Percentiles rank a stretch among this genome's conserved stretches.
Evolutionary conservation across 2,329 filamentous ascomycete genomes (phyloP).

Genomic region (Endocalyx cinctus): DNA sequence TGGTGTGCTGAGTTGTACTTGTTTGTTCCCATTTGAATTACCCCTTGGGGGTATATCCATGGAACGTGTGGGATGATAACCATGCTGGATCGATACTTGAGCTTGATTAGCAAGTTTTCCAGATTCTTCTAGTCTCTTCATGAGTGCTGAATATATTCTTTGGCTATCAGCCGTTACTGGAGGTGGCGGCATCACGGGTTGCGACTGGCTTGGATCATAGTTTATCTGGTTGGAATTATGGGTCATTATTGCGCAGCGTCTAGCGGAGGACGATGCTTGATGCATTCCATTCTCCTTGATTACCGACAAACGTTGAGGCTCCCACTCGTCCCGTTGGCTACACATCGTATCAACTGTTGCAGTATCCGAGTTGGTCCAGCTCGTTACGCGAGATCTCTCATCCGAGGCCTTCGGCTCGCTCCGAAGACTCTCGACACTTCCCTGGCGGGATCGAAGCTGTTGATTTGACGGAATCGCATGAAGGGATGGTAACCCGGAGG

Average conservation of each 20-base stretch:
- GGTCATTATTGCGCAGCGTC: constrained; percentile 18
- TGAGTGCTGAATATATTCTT: constrained; percentile 60
- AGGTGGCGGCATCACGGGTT: constrained; percentile 13
- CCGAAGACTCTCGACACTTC: constrained; percentile 48
- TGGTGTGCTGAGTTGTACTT: constrained; percentile 3
- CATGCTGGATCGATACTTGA: no score
- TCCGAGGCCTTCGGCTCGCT: constrained; percentile 38
- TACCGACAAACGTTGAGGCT: constrained; percentile 56
- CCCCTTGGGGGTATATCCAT: constrained; percentile 16
- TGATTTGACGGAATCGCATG: constrained; percentile 42
- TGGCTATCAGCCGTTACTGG: constrained; percentile 46
- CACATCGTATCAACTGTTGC: constrained; percentile 47
- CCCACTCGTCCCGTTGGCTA: constrained; percentile 37
- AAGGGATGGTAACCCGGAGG: constrained; percentile 46
- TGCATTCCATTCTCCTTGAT: constrained; percentile 55
- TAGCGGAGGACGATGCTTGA: constrained; percentile 34
- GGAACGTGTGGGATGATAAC: no score
- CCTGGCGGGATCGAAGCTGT: constrained; percentile 46
- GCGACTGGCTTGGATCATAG: constrained; percentile 7
- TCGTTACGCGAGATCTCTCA: constrained; percentile 63
- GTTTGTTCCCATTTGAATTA: constrained; percentile 12
- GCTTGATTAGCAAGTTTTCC: no score
- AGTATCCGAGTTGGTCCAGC: constrained; percentile 63
- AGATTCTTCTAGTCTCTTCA: constrained; percentile 48
- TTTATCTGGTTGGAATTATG: constrained; percentile 17